A percentile compares a stretch with the other conserved stretches of the same genome.
Conservation (phyloP, 75 land plant species). For the Pinus albicaulis region DNA sequence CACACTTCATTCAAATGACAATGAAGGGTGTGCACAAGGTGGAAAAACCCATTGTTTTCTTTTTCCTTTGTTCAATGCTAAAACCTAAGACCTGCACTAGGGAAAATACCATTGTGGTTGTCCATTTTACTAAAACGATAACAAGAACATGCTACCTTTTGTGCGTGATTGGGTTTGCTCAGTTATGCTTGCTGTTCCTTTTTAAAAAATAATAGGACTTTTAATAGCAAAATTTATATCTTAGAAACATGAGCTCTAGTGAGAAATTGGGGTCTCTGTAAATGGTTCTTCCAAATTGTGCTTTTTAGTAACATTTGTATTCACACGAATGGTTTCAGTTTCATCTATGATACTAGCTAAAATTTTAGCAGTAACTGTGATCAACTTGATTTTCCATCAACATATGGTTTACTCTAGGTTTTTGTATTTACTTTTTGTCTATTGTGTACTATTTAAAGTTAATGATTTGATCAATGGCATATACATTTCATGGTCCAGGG, state of each 20-base stretch:
- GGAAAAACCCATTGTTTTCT: neutral
- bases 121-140: neutral
- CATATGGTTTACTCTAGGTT: neutral
- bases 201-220: neutral
- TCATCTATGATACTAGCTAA: neutral
- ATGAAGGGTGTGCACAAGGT: neutral
- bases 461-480: neutral
- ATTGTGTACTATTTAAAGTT: neutral
- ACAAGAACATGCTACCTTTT: neutral
- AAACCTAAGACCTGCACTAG: neutral
- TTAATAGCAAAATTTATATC: neutral
- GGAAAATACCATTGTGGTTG: neutral
- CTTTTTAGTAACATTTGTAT: neutral
- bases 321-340: neutral
- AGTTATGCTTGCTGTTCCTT: neutral
- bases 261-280: neutral
- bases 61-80: neutral
- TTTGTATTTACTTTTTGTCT: neutral
- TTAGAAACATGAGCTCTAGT: neutral
- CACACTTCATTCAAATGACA: neutral
- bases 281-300: neutral
- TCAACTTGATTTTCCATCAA: slow-evolving; percentile 2
- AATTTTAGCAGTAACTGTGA: neutral
- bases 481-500: slow-evolving; percentile 39
- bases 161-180: neutral